Conservation (phyloP, 495 filamentous ascomycete species). For the Chlorociboria aeruginascens region DNA sequence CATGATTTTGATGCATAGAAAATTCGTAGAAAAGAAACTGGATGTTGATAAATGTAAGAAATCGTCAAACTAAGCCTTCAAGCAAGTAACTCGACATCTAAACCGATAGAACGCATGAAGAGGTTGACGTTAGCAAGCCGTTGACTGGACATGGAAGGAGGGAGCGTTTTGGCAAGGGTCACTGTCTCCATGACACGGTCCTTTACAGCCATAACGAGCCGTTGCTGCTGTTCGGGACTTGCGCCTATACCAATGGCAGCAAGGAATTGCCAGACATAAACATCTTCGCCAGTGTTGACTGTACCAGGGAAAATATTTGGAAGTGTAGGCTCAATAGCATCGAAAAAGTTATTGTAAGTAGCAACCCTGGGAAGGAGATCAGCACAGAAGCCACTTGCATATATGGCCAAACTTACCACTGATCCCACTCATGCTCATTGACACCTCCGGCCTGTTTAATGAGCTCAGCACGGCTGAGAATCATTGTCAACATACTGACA, state of each 20-base stretch:
- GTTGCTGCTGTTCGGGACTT: slow-evolving; percentile 83
- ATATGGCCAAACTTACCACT: slow-evolving; percentile 48
- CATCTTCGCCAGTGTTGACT: slow-evolving; percentile 72
- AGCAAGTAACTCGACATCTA: slow-evolving; percentile 89
- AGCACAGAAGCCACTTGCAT: neutral
- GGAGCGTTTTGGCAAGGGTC: slow-evolving; percentile 71
- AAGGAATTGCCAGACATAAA: slow-evolving; percentile 96
- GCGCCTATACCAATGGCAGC: slow-evolving; percentile 89
- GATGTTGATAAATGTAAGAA: slow-evolving; percentile 6
- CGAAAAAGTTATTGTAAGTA: slow-evolving; percentile 78
- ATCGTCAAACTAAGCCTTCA: slow-evolving; percentile 25
- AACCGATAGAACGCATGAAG: slow-evolving; percentile 94
- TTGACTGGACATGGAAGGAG: slow-evolving; percentile 67
- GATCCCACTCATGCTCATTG: slow-evolving; percentile 60
- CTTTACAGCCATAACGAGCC: slow-evolving; percentile 90
- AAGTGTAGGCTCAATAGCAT: slow-evolving; percentile 69
- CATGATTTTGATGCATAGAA: slow-evolving; percentile 3
- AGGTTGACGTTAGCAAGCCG: slow-evolving; percentile 87
- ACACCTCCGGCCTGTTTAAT: slow-evolving; percentile 66
- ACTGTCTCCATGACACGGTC: slow-evolving; percentile 97
- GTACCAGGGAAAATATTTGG: slow-evolving; percentile 76
- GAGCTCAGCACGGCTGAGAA: slow-evolving; percentile 86
- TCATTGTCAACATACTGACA: slow-evolving; percentile 83
- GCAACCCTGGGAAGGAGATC: slow-evolving; percentile 27
- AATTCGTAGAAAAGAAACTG: slow-evolving; percentile 8